Evolutionary conservation across 495 filamentous ascomycete genomes (phyloP), one percentile per base, ranked within the genome.

Genomic region (Aspergillus funiculosus): DNA sequence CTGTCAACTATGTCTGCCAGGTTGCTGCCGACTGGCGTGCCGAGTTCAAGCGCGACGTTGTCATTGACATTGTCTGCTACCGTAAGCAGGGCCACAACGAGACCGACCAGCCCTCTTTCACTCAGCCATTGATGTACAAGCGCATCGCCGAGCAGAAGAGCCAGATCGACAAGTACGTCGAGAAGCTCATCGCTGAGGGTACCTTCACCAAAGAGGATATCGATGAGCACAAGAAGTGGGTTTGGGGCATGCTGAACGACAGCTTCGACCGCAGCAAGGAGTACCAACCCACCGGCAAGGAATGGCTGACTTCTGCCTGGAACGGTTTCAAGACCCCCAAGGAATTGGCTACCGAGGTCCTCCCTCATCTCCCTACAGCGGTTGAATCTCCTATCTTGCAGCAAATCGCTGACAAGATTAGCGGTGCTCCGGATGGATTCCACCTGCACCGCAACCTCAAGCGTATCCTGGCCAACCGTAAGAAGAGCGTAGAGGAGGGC

Each of bases 81-180:
- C 84, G 92, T 54, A 98, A 97, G 72, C 82, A 95, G 68, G 92
- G 92, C 41, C 92, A 98, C 81, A 98, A 98, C 72, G 92, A 98
- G 75, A 98, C 92, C 10, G 92, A 98, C 59, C 92, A 98, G 73
- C 92, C 92, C 13, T 94, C 90, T 24, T 98, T 98, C 78, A 98
- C 92, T n/a, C 92, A 98, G 69, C 92, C 92, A 27, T 70, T 94
- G 48, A 98, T 98, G 92, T 98, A 98, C 78, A 94, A 95, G 79
- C 87, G 86, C 54, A 96, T 98, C 60, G 77, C 79, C 43, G 73
- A 79, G 27, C 86, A 95, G 61, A 75, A 81, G 49, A 75, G 80
- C 18, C 82, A 89, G 63, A 80, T 98, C 49, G 81, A 90, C 62
- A 85, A 81, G 57, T 98, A 98, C 65, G 75, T 91, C 48, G 77